Evolutionary conservation across 768 basidiomycete genomes (phyloP), one percentile per base, ranked within the genome.

Genomic region (Calocera viscosa): DNA sequence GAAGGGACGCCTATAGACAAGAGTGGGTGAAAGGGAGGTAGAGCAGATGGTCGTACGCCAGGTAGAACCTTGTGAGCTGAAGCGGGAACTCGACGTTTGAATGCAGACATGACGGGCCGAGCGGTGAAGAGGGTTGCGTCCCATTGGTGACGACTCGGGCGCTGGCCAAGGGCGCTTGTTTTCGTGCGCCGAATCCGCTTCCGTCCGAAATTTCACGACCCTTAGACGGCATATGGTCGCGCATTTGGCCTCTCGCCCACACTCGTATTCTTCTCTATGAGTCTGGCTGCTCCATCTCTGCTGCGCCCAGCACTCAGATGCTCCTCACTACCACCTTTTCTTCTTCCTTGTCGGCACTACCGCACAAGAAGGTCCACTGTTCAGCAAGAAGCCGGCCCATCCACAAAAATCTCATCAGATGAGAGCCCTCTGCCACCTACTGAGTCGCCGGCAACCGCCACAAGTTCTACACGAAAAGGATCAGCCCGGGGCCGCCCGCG

Each of bases 1-100:
- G 94, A 93, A 30, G 92, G 86, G 10, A 98, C 85, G 1, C 96
- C 96, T 2, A 91, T 91, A 1, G 94, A 94, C 49, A 80, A 43
- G 32, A 78, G 71, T 63, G 1, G 72, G 71, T 8, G 74, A 71
- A 8, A 74, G 71, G 30, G 74, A 73, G 12, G 77, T 72, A 22
- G 72, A 73, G 0, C 75, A 71, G 49, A 76, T 67, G 24, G 77
- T 73, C n/a, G 77, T 76, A 0, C 72, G 67, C 66, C 66, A 1
- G 73, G 71, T 16, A 71, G 71, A n/a, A 69, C 66, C 17, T 68
- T 64, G 11, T 72, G 67, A 0, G 71, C 53, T 0, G 69, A 68
- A 2, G 73, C 67, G 34, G 69, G 70, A 47, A 71, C 67, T 35
- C 75, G 69, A 1, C 76, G 73, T 17, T 72, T 73, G 72, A 77